A percentile compares a stretch with the other conserved stretches of the same genome.
Conservation (phyloP, 805 yeast genomes). For the Naumovozyma baii region DNA sequence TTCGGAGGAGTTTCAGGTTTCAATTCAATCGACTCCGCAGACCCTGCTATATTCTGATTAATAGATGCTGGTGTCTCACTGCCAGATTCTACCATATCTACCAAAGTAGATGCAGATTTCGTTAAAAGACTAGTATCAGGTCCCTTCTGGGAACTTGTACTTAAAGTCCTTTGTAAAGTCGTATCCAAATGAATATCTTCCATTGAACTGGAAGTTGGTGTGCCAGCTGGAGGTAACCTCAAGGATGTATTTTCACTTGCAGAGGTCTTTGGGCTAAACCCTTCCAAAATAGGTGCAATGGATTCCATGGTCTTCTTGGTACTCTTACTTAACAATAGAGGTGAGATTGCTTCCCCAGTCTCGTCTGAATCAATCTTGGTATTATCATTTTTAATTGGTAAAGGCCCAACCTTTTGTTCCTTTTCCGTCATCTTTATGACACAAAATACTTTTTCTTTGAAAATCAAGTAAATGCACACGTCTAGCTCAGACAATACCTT, state of each 20-base stretch:
- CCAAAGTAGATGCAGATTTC: background rate
- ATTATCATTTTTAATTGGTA: background rate
- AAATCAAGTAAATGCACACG: too few species aligned
- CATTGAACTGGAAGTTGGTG: conserved; percentile 13
- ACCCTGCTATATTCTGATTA: background rate
- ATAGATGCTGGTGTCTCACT: background rate
- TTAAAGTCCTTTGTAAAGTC: conserved; percentile 19
- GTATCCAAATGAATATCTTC: conserved; percentile 23
- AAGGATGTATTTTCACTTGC: conserved; percentile 37
- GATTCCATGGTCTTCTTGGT: conserved; percentile 61
- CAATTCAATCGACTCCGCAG: background rate
- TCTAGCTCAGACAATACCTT: too few species aligned
- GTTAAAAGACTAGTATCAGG: background rate
- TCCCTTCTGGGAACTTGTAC: conserved; percentile 15
- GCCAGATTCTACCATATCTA: background rate
- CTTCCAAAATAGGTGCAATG: conserved; percentile 68
- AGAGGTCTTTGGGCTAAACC: conserved; percentile 63
- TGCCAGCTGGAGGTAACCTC: conserved; percentile 27
- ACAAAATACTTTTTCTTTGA: too few species aligned
- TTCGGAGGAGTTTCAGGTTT: background rate
- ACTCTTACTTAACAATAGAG: conserved; percentile 24
- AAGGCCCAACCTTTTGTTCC: too few species aligned
- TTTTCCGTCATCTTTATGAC: background rate
- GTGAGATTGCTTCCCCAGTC: conserved; percentile 19
- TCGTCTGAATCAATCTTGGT: too few species aligned